Conservation (phyloP, 2,329 filamentous ascomycete genomes). For the Fusarium vanettenii region DNA sequence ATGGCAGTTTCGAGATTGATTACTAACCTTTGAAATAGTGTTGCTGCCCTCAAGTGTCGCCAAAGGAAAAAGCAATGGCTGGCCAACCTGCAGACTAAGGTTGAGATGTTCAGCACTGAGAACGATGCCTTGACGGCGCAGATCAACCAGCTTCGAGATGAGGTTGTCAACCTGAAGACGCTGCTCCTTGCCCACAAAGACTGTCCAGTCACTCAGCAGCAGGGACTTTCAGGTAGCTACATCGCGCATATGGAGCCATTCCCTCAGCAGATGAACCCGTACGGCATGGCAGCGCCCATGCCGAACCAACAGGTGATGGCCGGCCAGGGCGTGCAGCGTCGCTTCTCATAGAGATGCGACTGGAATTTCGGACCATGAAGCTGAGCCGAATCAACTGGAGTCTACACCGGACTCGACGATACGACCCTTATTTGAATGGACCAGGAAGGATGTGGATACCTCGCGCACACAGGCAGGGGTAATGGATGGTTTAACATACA, state of each 20-base stretch:
- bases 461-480: constrained; percentile 3
- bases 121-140: constrained; percentile 89
- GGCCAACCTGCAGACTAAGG: constrained; percentile 91
- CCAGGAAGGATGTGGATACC: constrained; percentile 16
- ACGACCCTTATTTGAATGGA: constrained; percentile 40
- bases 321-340: constrained; percentile 65
- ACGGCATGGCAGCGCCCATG: constrained; percentile 67
- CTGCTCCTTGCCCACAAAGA: constrained; percentile 94
- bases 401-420: constrained; percentile 6
- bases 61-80: constrained; percentile 99
- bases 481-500: constrained; percentile 33
- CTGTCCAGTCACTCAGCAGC: constrained; percentile 90
- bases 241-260: constrained; percentile 68
- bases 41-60: constrained; percentile 95
- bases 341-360: constrained; percentile 62
- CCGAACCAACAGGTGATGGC: constrained; percentile 66
- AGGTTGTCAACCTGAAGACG: constrained; percentile 95
- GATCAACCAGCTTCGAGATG: constrained; percentile 86
- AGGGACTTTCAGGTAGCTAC: constrained; percentile 69
- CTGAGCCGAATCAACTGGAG: constrained; percentile 12
- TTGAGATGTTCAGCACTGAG: constrained; percentile 91
- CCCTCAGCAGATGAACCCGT: constrained; percentile 69
- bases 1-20: not conserved
- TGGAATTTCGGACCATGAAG: not conserved
- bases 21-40: constrained; percentile 62